A percentile compares a stretch with the other conserved stretches of the same genome.
These are phyloP conservation scores for Colletotrichum echinochloae DNA, from an alignment of 2,329 filamentous ascomycete species.

Conservation along the genomic window DNA sequence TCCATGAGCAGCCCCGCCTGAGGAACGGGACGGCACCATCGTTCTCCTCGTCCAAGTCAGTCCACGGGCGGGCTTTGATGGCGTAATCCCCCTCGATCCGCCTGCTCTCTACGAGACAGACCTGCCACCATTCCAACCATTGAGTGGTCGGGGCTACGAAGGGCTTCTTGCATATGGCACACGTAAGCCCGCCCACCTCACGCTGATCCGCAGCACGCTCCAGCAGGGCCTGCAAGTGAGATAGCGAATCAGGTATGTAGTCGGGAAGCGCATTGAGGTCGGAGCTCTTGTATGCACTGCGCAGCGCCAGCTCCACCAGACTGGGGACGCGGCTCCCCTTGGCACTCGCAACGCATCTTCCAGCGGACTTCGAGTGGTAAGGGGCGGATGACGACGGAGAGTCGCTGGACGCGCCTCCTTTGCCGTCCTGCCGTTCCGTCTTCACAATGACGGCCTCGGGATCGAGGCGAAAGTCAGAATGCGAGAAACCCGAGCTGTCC, in stretches of 20 bases:
- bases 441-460: constrained; percentile 32
- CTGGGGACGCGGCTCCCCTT: constrained; percentile 57
- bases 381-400: constrained; percentile 38
- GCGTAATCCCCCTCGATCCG: constrained; percentile 4
- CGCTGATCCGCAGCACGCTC: constrained; percentile 55
- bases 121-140: constrained; percentile 74
- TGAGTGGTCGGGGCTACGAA: constrained; percentile 65
- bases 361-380: constrained; percentile 38
- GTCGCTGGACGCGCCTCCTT: constrained; percentile 30
- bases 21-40: constrained; percentile 60
- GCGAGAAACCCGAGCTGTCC: constrained; percentile 42
- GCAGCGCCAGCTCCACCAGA: constrained; percentile 63
- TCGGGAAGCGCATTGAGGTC: constrained; percentile 57
- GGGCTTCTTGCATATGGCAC: constrained; percentile 62
- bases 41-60: constrained; percentile 42
- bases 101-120: constrained; percentile 43
- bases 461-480: constrained; percentile 44
- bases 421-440: constrained; percentile 19
- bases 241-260: constrained; percentile 57
- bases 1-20: constrained; percentile 63
- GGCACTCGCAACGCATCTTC: constrained; percentile 9
- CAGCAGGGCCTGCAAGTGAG: constrained; percentile 56
- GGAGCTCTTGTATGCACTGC: constrained; percentile 57
- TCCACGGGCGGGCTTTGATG: constrained; percentile 30
- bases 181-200: constrained; percentile 62